Base-by-base conservation (phyloP, 1,284 basidiomycete species). In the Porodaedalea pini region DNA sequence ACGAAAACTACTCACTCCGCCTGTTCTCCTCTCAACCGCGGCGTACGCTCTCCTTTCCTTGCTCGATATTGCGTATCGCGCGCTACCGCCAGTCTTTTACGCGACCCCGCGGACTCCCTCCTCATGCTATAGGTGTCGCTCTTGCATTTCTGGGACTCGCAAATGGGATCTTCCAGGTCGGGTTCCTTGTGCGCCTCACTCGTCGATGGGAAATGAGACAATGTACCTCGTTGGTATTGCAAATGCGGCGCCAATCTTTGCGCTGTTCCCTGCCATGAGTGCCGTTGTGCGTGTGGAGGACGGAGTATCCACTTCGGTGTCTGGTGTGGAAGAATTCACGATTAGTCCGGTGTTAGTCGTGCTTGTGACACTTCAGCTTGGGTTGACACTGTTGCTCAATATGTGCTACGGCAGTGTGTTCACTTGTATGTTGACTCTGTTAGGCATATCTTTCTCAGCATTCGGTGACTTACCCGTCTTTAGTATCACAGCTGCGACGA, bases 31-130 rank as follows among this genome's bases (percentile, higher is more conserved):
- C 17, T 71, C 78, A 8, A 65, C 75, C 11, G 62, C 69, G 27
- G 75, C 75, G 58, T 81, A 80, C 61, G 74, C 73, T 15, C 50
- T 68, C 17, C 59, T 75, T 15, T 68, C 73, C 7, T 67, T 76
- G 11, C 51, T 76, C 8, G 74, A 80, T 41, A 71, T 75, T 19
- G 65, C 73, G 4, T 66, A 71, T 56, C 71, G 68, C 36, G 67
- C 73, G 3, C 63, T 80, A 19, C 66, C 73, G 4, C 78, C 78
- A 0, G 71, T 80, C 21, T 78, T 78, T 64, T 71, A 74, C 21
- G 71, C 75, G 19, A 73, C 74, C 65, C 72, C 76, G 6, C 66
- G 75, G n/a, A n/a, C n/a, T n/a, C n/a, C n/a, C 68, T 1, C 71
- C 77, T 8, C 66, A 69, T 5, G 58, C 64, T n/a, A 78, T 80